Evolutionary conservation across 441 rosid species (phyloP).

Genomic region (Hura crepitans): DNA sequence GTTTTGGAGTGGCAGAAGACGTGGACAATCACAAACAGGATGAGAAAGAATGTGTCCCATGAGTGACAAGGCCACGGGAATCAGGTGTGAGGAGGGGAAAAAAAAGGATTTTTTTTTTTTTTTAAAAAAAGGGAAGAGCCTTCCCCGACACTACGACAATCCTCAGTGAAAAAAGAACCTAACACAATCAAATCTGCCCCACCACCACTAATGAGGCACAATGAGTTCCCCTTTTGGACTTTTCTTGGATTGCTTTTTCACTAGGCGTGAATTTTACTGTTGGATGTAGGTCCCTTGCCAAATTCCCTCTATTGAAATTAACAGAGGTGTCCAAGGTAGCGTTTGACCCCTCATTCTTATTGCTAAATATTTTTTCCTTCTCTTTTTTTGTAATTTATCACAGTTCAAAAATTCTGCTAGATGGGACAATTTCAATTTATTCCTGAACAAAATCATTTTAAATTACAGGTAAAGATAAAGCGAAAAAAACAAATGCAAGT

Average conservation of each 20-base stretch:
- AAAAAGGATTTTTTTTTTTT: slow-evolving; percentile 1
- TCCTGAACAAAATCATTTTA: no score
- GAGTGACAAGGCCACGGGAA: slow-evolving; percentile 59
- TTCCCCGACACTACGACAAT: slow-evolving; percentile 57
- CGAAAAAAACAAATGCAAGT: background rate
- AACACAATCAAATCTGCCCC: slow-evolving; percentile 57
- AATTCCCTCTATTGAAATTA: slow-evolving; percentile 3
- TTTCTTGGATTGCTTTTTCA: slow-evolving; percentile 45
- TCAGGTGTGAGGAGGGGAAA: slow-evolving; percentile 43
- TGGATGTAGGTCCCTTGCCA: slow-evolving; percentile 36
- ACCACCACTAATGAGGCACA: slow-evolving; percentile 56
- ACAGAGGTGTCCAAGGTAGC: slow-evolving; percentile 18
- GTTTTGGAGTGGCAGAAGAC: slow-evolving; percentile 24
- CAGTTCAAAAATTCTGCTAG: background rate
- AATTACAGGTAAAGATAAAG: no score
- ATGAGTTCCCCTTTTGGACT: slow-evolving; percentile 57
- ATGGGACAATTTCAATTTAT: no score
- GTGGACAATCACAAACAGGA: slow-evolving; percentile 23
- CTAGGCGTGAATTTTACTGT: slow-evolving; percentile 67
- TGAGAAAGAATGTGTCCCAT: slow-evolving; percentile 28
- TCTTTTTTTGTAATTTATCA: background rate
- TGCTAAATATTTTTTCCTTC: background rate
- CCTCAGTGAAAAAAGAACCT: slow-evolving; percentile 38
- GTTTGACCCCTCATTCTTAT: slow-evolving; percentile 17
- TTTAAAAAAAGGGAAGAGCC: slow-evolving; percentile 9